A percentile compares a stretch with the other conserved stretches of the same genome.
phyloP scores from a whole-genome alignment of 306 rosid species.

The Vicia faba region DNA sequence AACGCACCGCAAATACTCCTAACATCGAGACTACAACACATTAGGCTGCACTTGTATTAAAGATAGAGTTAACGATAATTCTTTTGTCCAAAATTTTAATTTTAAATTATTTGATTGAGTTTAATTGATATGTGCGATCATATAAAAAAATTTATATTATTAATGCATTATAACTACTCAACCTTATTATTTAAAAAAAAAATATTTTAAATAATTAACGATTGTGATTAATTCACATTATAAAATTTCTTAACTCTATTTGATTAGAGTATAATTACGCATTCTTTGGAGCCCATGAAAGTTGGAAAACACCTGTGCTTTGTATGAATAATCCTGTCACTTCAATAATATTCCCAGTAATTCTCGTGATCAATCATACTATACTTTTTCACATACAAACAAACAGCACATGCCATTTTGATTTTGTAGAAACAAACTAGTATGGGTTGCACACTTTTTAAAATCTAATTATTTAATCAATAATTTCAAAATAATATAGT shows the following conservation, averaged over 20 bases:
- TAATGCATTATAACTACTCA: too few relatives aligned
- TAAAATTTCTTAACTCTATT: too few relatives aligned
- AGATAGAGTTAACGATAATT: neutral
- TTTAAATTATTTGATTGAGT: too few relatives aligned
- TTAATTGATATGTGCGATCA: too few relatives aligned
- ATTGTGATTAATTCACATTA: too few relatives aligned
- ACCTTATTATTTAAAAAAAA: too few relatives aligned
- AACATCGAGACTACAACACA: too few relatives aligned
- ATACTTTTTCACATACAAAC: neutral
- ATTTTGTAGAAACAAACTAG: neutral
- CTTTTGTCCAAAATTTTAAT: neutral
- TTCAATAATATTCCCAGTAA: neutral
- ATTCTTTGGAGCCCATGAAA: neutral
- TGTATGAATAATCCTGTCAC: neutral
- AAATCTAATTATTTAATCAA: too few relatives aligned
- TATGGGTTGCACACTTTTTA: neutral
- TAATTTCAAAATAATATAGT: neutral
- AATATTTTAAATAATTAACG: too few relatives aligned
- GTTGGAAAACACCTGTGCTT: slow-evolving; percentile 3
- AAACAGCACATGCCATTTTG: neutral
- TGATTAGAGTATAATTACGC: neutral
- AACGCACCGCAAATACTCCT: too few relatives aligned
- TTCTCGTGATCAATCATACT: neutral
- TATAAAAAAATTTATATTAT: too few relatives aligned
- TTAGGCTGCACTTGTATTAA: neutral